These are phyloP conservation scores for Holtermanniella nyarrowii DNA, from an alignment of 768 basidiomycete genomes.

Conservation along the genomic window DNA sequence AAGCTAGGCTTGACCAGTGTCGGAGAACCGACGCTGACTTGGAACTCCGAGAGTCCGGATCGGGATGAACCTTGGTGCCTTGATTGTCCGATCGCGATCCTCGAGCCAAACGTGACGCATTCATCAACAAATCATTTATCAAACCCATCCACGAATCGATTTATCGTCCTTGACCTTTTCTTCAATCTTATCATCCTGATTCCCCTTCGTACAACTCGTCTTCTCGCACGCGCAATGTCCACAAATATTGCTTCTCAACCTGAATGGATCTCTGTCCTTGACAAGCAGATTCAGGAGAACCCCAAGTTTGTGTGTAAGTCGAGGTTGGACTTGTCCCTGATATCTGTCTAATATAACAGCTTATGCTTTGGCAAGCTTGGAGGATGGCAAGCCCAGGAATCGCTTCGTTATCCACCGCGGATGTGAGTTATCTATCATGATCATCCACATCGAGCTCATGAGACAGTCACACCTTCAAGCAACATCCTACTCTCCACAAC, in stretches of 20 bases:
- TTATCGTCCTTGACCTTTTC: too few relatives aligned
- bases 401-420: constrained; percentile 35
- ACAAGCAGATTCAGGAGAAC: constrained; percentile 24
- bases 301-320: constrained; percentile 22
- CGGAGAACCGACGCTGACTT: too few relatives aligned
- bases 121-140: too few relatives aligned
- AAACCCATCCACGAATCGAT: too few relatives aligned
- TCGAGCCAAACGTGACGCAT: too few relatives aligned
- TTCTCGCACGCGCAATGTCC: background rate
- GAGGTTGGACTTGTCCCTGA: background rate
- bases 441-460: background rate
- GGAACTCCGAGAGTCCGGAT: too few relatives aligned
- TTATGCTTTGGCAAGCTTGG: constrained; percentile 27
- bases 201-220: background rate
- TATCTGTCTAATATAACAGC: constrained; percentile 14
- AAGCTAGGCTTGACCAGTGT: too few relatives aligned
- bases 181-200: background rate
- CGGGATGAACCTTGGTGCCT: too few relatives aligned
- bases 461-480: constrained; percentile 24
- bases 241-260: background rate
- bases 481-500: constrained; percentile 30
- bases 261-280: constrained; percentile 15
- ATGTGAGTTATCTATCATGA: constrained; percentile 13
- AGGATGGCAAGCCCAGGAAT: constrained; percentile 27
- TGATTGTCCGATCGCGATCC: too few relatives aligned